Evolutionary conservation across 805 yeast genomes (phyloP).

Genomic region (Clavispora carvajalis): DNA sequence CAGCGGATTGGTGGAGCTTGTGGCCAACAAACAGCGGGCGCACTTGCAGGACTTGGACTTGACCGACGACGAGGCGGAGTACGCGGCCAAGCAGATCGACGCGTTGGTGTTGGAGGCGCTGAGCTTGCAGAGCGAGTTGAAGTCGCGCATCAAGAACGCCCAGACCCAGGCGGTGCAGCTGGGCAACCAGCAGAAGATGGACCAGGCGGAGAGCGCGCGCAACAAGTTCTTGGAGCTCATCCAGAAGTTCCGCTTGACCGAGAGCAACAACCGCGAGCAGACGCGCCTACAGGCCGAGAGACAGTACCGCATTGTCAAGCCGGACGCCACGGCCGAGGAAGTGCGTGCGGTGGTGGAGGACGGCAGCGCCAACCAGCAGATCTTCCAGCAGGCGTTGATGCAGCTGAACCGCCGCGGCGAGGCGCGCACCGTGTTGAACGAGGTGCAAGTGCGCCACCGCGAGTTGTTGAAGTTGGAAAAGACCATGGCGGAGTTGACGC

Average conservation of each 20-base stretch:
- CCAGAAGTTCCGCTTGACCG: conserved; percentile 81
- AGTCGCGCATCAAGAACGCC: conserved; percentile 68
- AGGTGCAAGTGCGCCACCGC: conserved; percentile 92
- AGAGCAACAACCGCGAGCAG: conserved; percentile 78
- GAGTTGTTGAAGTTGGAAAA: conserved; percentile 92
- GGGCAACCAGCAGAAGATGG: conserved; percentile 70
- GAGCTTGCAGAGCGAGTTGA: conserved; percentile 69
- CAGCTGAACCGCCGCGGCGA: conserved; percentile 88
- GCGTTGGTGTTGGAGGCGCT: conserved; percentile 71
- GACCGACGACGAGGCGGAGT: conserved; percentile 51
- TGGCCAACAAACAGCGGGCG: conserved; percentile 65
- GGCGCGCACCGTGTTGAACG: conserved; percentile 90
- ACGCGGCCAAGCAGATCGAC: conserved; percentile 72
- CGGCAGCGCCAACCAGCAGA: conserved; percentile 73
- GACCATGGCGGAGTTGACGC: conserved; percentile 92
- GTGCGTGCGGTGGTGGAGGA: conserved; percentile 82
- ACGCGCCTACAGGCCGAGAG: conserved; percentile 86
- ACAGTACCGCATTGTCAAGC: conserved; percentile 86
- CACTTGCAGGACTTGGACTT: conserved; percentile 69
- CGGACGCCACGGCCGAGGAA: conserved; percentile 78
- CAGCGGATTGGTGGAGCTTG: conserved; percentile 60
- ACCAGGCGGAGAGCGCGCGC: conserved; percentile 87
- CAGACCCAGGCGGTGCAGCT: conserved; percentile 59
- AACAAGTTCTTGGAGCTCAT: conserved; percentile 79
- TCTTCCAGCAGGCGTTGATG: conserved; percentile 87